phyloP scores from a whole-genome alignment of 2,329 filamentous ascomycete genomes.

The Cercospora canescens region DNA sequence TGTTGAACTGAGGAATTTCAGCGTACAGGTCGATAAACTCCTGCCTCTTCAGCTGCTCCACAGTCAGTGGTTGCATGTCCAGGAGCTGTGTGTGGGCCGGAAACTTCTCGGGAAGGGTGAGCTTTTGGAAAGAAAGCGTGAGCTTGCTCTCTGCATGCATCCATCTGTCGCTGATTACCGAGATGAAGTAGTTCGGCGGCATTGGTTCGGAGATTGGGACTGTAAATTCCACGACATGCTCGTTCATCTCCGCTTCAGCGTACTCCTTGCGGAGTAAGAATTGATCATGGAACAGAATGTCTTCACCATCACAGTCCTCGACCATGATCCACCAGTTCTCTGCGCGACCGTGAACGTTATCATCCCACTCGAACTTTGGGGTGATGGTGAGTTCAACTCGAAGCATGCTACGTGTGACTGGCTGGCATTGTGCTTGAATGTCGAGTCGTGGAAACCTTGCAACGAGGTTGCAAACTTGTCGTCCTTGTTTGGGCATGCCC shows the following conservation, averaged over 20 bases:
- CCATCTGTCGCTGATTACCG: constrained; percentile 91
- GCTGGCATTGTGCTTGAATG: constrained; percentile 89
- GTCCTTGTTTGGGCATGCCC: constrained; percentile 84
- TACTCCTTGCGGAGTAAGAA: constrained; percentile 91
- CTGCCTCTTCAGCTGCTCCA: constrained; percentile 81
- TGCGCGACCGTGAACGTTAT: constrained; percentile 78
- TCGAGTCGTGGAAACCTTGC: constrained; percentile 92
- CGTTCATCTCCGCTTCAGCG: constrained; percentile 79
- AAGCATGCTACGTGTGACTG: constrained; percentile 90
- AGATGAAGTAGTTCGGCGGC: constrained; percentile 98
- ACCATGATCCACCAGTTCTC: constrained; percentile 97
- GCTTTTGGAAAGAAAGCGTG: constrained; percentile 90
- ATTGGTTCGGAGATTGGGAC: constrained; percentile 96
- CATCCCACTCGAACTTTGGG: constrained; percentile 96
- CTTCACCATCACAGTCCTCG: constrained; percentile 95
- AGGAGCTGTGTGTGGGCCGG: constrained; percentile 89
- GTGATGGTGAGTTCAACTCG: constrained; percentile 87
- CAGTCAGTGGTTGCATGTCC: constrained; percentile 86
- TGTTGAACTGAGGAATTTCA: constrained; percentile 87
- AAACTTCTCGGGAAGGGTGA: constrained; percentile 93
- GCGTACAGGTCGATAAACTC: constrained; percentile 82
- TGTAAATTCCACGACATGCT: constrained; percentile 94
- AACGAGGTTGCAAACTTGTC: constrained; percentile 80
- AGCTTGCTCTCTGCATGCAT: constrained; percentile 97
- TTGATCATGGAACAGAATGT: constrained; percentile 91